Conservation (phyloP, 176 grass and related monocot genomes). For the Cenchrus purpureus region DNA sequence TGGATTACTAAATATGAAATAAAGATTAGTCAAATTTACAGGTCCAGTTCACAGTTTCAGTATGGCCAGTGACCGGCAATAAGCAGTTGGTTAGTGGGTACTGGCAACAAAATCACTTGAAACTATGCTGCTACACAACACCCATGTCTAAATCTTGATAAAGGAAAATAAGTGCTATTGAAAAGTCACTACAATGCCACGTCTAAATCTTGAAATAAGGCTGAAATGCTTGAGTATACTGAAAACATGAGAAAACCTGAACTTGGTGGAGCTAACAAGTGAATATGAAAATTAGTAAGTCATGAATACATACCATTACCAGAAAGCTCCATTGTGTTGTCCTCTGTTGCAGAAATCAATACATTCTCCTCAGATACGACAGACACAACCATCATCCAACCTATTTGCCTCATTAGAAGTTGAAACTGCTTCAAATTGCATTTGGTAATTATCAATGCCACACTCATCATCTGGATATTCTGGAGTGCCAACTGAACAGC, state of each 20-base stretch:
- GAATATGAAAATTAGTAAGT: slow-evolving; percentile 26
- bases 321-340: slow-evolving; percentile 47
- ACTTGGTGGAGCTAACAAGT: slow-evolving; percentile 18
- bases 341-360: slow-evolving; percentile 49
- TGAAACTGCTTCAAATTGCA: slow-evolving; percentile 45
- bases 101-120: slow-evolving; percentile 4
- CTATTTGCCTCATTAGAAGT: slow-evolving; percentile 35
- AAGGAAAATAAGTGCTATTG: neutral
- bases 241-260: slow-evolving; percentile 7
- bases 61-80: neutral
- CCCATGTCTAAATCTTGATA: neutral
- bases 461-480: slow-evolving; percentile 36
- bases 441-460: slow-evolving; percentile 41
- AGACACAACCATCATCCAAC: slow-evolving; percentile 56
- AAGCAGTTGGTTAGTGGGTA: neutral
- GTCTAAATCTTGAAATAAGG: neutral
- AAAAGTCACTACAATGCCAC: neutral
- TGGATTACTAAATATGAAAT: no score
- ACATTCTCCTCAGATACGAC: slow-evolving; percentile 54
- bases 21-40: neutral
- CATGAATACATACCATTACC: slow-evolving; percentile 52
- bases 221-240: slow-evolving; percentile 4
- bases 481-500: slow-evolving; percentile 41
- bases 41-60: neutral
- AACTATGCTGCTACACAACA: neutral